Conservation (phyloP, 2,329 filamentous ascomycete genomes). For the Talaromyces funiculosus region DNA sequence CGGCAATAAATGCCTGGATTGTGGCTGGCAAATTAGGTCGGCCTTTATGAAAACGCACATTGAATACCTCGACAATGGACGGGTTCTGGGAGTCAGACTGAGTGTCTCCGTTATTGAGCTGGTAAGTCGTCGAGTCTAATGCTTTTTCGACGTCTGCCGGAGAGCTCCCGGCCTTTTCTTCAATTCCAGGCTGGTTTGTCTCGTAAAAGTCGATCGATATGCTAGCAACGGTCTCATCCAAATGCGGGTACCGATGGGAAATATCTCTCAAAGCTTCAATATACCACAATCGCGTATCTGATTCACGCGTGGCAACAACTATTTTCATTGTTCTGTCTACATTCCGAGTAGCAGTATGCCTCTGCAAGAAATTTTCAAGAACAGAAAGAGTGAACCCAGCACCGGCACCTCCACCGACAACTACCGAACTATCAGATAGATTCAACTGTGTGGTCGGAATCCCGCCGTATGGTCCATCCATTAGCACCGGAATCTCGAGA, state of each 20-base stretch:
- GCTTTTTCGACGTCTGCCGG: background rate
- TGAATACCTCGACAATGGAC: background rate
- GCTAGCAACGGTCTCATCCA: background rate
- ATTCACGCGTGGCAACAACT: constrained; percentile 2
- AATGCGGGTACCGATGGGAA: background rate
- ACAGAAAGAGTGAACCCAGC: constrained; percentile 48
- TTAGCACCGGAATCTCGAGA: constrained; percentile 39
- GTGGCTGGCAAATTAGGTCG: constrained; percentile 3
- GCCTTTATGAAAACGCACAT: background rate
- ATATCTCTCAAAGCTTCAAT: background rate
- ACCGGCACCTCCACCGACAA: constrained; percentile 54
- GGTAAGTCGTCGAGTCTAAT: background rate
- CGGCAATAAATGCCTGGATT: background rate
- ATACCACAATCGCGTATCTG: background rate
- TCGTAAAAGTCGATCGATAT: constrained; percentile 5
- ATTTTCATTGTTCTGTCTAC: background rate
- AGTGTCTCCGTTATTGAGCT: constrained; percentile 11
- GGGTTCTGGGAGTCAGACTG: background rate
- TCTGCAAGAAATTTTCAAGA: constrained; percentile 30
- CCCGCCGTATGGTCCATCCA: constrained; percentile 58
- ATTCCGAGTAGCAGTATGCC: background rate
- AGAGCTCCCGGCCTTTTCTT: background rate
- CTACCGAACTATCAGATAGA: constrained; percentile 40
- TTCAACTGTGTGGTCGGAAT: constrained; percentile 33
- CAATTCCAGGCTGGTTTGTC: background rate